Base-by-base conservation (phyloP, 73 alveolate species). In the Tetrahymena thermophila region DNA sequence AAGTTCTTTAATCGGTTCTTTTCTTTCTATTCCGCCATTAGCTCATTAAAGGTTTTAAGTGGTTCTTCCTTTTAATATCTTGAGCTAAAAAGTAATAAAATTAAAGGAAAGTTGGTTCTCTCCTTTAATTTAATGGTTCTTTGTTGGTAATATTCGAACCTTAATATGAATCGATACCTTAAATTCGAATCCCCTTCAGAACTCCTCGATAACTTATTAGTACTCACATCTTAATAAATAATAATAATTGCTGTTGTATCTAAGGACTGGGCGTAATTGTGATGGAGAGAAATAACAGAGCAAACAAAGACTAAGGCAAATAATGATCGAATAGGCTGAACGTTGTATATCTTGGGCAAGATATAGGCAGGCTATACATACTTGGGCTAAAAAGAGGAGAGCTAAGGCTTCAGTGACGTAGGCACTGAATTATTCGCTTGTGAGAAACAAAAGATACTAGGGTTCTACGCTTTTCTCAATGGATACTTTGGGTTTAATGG, bases 91-190 rank as follows among this genome's bases (percentile, higher is more conserved):
- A 71, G 89, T 5, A n/a, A 71, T 31, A 71, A 71, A 71, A 71
- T 71, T 71, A 71, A 28, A 28, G 89, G 89, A 71, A 71, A 71
- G 89, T 71, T 71, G 89, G 89, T 71, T 71, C 89, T 71, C 89
- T 71, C 89, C 89, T 71, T 71, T 71, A 71, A 71, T 71, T 71
- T 71, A 71, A 71, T 71, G 89, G 89, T 71, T 71, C 89, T 71
- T 71, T 71, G 89, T 71, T 71, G 89, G 89, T 71, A 71, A 71
- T 71, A 71, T 71, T 28, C 89, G 89, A 71, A 71, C 89, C 89
- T 71, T 28, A 71, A 71, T 71, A 71, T n/a, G 37, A 71, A 71
- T 71, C 89, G 89, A 71, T 71, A 71, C 89, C 89, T 71, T 71
- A 71, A 23, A 7, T 1, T 71, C 89, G 89, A 14, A 71, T 71